These are phyloP conservation scores for Pterocarpus macrocarpus DNA, from an alignment of 306 rosid species.

Conservation along the genomic window DNA sequence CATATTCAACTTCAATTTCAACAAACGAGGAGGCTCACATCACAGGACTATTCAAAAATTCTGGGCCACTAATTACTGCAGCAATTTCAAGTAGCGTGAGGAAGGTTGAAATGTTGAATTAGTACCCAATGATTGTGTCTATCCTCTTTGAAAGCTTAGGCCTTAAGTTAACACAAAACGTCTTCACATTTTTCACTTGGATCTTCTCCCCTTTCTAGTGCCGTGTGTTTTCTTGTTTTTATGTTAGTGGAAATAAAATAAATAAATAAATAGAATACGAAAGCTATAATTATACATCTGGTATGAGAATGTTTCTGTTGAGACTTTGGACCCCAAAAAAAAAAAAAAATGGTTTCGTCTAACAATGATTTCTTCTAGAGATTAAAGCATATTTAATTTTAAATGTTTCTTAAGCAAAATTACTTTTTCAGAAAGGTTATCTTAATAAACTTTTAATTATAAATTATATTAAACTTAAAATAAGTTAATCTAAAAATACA, in stretches of 20 bases:
- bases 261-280: background rate
- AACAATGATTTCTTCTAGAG: no score
- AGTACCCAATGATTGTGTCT: conserved; percentile 5
- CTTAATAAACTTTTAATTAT: no score
- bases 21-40: conserved; percentile 15
- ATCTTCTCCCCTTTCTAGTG: conserved; percentile 33
- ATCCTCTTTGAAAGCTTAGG: conserved; percentile 46
- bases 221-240: conserved; percentile 12
- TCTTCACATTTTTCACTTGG: conserved; percentile 7
- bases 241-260: background rate
- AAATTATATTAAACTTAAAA: no score
- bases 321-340: no score
- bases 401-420: no score
- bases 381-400: no score
- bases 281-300: no score
- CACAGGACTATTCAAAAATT: conserved; percentile 1
- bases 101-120: conserved; percentile 37
- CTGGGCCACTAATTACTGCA: conserved; percentile 34
- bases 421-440: no score
- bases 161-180: conserved; percentile 44
- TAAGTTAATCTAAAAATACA: no score
- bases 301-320: no score
- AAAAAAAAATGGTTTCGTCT: no score
- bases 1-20: background rate
- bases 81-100: conserved; percentile 34